Base-by-base conservation (phyloP, 2,329 filamentous ascomycete species). In the Exophiala alcalophila region DNA sequence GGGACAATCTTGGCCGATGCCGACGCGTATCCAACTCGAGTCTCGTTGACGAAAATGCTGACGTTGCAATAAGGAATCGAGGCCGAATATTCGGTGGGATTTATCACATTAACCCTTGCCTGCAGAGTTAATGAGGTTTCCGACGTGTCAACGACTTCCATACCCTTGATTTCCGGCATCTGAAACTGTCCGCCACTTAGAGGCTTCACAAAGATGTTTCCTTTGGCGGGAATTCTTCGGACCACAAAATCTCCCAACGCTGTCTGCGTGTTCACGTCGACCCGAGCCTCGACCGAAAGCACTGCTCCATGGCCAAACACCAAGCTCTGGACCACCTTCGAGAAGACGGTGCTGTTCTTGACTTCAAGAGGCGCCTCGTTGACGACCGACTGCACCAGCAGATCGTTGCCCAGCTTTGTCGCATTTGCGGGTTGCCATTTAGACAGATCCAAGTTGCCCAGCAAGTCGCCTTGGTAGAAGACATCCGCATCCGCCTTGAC, bases 341-440 rank as follows among this genome's bases (percentile, higher is more conserved):
- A 78, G 60, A 98, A 85, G 2, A 92, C 75, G 49, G 86, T 78
- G 32, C 83, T 72, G 59, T 97, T 81, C 1, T 87, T 89, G 34
- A 97, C 85, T 35, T 86, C 76, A 16, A 98, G 70, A 3, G 91
- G 91, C 0, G 84, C 87, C 50, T 95, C 75, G 36, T 83, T 71
- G 50, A 98, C 81, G 4, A 74, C 71, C 6, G 90, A 90, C 49
- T 84, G 73, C 12, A 98, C 86, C 37, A 83, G 72, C 9, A 98
- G 71, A 26, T 76, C 66, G 2, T 70, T 73, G 24, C 80, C 70
- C 3, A 86, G 66, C 52, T 79, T 78, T n/a, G 78, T 86, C 7
- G 90, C 94, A 59, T 85, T 87, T 29, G 91, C 86, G 19, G 76
- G 67, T 61, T 95, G 87, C 91, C 91, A 97, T 56, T 89, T 74